A percentile compares a stretch with the other conserved stretches of the same genome.
Conservation (phyloP, 257 asterid genomes). For the Solanum corneliomulleri region DNA sequence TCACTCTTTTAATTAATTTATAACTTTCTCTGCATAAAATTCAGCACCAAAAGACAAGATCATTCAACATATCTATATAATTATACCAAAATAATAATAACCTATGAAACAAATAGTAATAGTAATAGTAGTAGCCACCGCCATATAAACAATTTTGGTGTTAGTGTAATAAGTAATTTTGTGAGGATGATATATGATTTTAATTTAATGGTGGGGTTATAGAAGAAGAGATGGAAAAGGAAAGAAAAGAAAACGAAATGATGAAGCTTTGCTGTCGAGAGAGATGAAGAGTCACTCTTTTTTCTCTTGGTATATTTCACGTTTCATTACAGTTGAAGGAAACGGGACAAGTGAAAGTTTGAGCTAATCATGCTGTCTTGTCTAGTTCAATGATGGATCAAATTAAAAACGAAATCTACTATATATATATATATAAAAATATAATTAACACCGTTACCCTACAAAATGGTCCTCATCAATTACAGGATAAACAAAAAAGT, state of each 20-base stretch:
- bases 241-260: not conserved
- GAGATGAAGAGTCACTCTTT: not conserved
- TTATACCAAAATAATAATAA: not conserved
- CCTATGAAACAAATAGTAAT: not conserved
- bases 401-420: not conserved
- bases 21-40: constrained; percentile 26
- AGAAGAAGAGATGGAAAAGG: not conserved
- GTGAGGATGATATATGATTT: not conserved
- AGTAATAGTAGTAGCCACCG: not conserved
- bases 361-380: constrained; percentile 49
- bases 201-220: not conserved
- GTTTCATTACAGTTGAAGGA: not conserved
- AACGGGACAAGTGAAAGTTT: constrained; percentile 31
- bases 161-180: not conserved
- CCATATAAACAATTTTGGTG: constrained; percentile 6
- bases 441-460: not conserved
- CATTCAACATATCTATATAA: not conserved
- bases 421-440: not conserved
- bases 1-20: not conserved
- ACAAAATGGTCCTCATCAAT: not conserved
- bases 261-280: constrained; percentile 16
- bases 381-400: constrained; percentile 26
- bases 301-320: not conserved
- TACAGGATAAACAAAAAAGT: not conserved
- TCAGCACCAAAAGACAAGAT: constrained; percentile 21